Evolutionary conservation across 108 stramenopile genomes (phyloP).

Genomic region (Cyclostephanos tholiformis): DNA sequence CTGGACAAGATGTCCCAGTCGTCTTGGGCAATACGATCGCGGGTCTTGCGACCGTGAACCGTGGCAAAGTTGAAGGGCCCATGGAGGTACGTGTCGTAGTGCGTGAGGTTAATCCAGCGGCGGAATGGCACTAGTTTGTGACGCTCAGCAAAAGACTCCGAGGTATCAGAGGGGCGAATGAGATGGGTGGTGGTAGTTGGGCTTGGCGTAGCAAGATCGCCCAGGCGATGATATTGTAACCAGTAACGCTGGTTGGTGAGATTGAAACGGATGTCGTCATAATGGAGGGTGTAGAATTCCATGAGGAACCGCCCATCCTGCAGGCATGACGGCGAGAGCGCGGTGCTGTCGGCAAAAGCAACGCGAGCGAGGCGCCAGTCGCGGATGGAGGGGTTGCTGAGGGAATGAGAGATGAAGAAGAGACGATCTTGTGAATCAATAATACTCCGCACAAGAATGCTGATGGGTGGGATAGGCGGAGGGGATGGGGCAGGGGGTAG

Average conservation of each 20-base stretch:
- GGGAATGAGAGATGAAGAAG: slow-evolving; percentile 1
- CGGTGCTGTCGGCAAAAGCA: background rate
- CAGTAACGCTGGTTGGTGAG: slow-evolving; percentile 16
- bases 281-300: slow-evolving; percentile 3
- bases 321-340: slow-evolving; percentile 8
- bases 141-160: no score
- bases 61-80: no score
- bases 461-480: background rate
- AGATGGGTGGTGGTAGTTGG: no score
- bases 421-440: background rate
- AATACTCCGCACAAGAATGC: background rate
- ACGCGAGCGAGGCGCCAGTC: slow-evolving; percentile 16
- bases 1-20: no score
- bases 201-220: background rate
- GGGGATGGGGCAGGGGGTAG: no score
- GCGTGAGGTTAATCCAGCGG: no score
- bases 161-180: no score
- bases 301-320: slow-evolving; percentile 11
- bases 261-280: slow-evolving; percentile 3
- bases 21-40: no score
- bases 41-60: no score
- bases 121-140: no score
- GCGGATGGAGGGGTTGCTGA: background rate
- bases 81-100: no score
- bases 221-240: slow-evolving; percentile 8